Conservation (phyloP, 192 early-diverging fungal species). For the Rhizophagus clarus region DNA sequence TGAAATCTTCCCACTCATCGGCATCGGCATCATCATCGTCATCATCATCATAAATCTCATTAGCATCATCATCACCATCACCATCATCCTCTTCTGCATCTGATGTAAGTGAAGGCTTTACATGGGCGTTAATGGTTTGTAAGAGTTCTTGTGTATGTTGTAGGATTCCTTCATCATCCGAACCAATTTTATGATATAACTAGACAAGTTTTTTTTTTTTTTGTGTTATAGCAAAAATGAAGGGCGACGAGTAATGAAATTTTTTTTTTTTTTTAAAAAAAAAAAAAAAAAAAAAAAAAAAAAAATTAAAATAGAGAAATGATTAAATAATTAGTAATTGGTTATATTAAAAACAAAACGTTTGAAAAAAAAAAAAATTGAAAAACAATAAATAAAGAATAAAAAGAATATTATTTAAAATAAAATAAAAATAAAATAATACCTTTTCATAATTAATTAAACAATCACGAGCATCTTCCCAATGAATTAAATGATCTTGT, state of each 20-base stretch:
- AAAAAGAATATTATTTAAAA: slow-evolving; percentile 28
- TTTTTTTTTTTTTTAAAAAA: not conserved
- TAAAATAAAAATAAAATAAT: slow-evolving; percentile 36
- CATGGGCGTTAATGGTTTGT: slow-evolving; percentile 54
- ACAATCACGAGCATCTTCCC: slow-evolving; percentile 80
- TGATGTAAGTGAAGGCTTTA: slow-evolving; percentile 49
- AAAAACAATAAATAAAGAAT: too few species aligned
- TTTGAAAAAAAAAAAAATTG: too few species aligned
- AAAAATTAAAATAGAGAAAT: too few species aligned
- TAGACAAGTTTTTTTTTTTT: slow-evolving; percentile 36
- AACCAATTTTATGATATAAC: slow-evolving; percentile 62
- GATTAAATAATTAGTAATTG: too few species aligned
- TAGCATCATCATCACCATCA: slow-evolving; percentile 43
- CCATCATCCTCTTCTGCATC: slow-evolving; percentile 54
- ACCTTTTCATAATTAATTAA: slow-evolving; percentile 70
- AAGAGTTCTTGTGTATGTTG: slow-evolving; percentile 73
- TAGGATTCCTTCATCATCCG: slow-evolving; percentile 68
- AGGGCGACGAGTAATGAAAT: too few species aligned
- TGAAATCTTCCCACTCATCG: slow-evolving; percentile 43
- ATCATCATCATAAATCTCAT: slow-evolving; percentile 50
- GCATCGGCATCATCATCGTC: slow-evolving; percentile 54
- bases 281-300: too few species aligned
- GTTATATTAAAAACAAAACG: too few species aligned
- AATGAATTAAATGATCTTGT: slow-evolving; percentile 54
- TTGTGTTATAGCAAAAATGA: too few species aligned